phyloP scores from a whole-genome alignment of 371 early-diverging fungal genomes.

The Syncephalastrum sp. region DNA sequence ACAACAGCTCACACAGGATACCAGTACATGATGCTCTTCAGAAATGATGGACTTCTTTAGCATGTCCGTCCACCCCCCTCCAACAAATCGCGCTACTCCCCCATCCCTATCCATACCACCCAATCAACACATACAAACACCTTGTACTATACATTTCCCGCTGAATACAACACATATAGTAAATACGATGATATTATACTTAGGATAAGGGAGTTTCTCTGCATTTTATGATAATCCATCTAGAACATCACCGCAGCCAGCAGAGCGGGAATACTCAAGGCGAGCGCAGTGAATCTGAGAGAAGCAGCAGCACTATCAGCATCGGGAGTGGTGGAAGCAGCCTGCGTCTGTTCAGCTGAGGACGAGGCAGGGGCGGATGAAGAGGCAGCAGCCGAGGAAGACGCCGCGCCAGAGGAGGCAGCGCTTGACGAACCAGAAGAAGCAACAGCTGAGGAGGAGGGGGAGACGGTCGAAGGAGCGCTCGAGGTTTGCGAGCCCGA shows the following conservation, averaged over 20 bases:
- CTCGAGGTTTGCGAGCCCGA: slow-evolving; percentile 3
- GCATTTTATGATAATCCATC: too few relatives aligned
- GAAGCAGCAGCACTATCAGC: slow-evolving; percentile 12
- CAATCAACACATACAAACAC: slow-evolving; percentile 34
- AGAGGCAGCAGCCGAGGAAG: slow-evolving; percentile 1
- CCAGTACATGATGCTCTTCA: slow-evolving; percentile 52
- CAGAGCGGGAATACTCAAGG: slow-evolving; percentile 12
- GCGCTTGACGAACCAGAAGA: slow-evolving; percentile 4
- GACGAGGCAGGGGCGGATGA: slow-evolving; percentile 8
- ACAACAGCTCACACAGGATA: slow-evolving; percentile 54
- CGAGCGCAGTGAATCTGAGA: slow-evolving; percentile 15
- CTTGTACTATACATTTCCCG: slow-evolving; percentile 3
- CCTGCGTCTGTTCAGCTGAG: background rate
- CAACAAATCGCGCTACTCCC: slow-evolving; percentile 52
- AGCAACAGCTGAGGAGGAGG: slow-evolving; percentile 5
- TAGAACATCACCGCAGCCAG: slow-evolving; percentile 5
- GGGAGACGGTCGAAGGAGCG: background rate
- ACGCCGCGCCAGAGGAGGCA: slow-evolving; percentile 5
- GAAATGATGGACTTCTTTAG: slow-evolving; percentile 45
- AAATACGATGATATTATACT: too few relatives aligned
- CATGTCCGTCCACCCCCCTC: too few relatives aligned
- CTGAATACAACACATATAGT: slow-evolving; percentile 7
- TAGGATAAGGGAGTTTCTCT: too few relatives aligned
- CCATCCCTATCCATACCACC: slow-evolving; percentile 61
- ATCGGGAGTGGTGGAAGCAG: slow-evolving; percentile 12